Base-by-base conservation (phyloP, 2,329 filamentous ascomycete species). In the Bretziella fagacearum region DNA sequence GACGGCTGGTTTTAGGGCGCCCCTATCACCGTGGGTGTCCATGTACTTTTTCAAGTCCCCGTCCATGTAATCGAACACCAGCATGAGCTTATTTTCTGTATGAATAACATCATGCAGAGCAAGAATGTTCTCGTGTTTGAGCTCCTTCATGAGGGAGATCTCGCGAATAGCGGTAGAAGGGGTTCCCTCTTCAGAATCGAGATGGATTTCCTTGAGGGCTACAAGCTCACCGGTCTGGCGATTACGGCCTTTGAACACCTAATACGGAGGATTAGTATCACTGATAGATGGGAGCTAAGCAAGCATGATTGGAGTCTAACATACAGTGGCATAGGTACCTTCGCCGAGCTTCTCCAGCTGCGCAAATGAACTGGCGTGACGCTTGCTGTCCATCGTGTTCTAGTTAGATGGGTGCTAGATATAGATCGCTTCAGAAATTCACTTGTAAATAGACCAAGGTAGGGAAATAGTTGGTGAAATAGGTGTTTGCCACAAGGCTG, bases 81-180 rank as follows among this genome's bases (percentile, higher is more conserved):
- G 79, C 91, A 98, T 98, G 49, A 98, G 77, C 63, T 98, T 98
- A 67, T 96, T 98, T 69, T 98, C 91, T 50, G 91, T 98, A 64
- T 98, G 91, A 58, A 98, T 96, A 48, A 98, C 91, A 70, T 98
- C 91, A 71, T 96, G 85, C 4, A 98, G 78, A 50, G 81, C 84
- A 56, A 98, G 87, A 55, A 98, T 96, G 60, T 95, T 96, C 62
- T 95, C 87, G 64, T 98, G 91, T 65, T 96, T 96, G 55, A 98
- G 74, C 65, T 98, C 91, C 66, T 98, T 98, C 91, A 98, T 96
- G 49, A 98, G 73, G 1, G 87, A 95, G 57, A 98, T 98, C 64
- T 98, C 91, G 58, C 91, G 84, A 61, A 98, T 98, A 40, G 91
- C 91, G 0, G 91, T 98, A 44, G 84, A 93, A 3, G 91, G 91